These are phyloP conservation scores for Penicillium salamii DNA, from an alignment of 495 filamentous ascomycete species.

Conservation along the genomic window DNA sequence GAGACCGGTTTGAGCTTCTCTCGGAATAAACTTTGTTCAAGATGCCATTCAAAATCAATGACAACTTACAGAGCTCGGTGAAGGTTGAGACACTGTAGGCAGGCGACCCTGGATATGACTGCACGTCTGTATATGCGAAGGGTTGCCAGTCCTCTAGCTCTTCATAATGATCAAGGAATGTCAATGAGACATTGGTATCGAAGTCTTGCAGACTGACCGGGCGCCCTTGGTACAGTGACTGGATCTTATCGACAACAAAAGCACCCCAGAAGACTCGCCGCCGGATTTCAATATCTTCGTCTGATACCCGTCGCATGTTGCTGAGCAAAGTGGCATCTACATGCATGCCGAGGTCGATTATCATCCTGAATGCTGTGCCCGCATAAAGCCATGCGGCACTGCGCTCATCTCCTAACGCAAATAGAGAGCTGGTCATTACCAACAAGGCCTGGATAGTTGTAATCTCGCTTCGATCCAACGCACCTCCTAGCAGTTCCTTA, in stretches of 20 bases:
- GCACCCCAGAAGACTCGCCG: conserved; percentile 40
- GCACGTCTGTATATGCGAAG: conserved; percentile 15
- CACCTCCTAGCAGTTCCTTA: conserved; percentile 17
- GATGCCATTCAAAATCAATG: conserved; percentile 24
- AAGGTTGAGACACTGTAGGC: conserved; percentile 23
- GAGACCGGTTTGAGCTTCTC: conserved; percentile 13
- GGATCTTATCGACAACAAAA: conserved; percentile 35
- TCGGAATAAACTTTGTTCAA: conserved; percentile 28
- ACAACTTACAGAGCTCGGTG: conserved; percentile 18
- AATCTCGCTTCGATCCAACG: conserved; percentile 21
- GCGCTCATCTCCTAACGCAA: conserved; percentile 17
- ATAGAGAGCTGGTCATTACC: conserved; percentile 20
- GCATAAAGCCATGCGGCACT: conserved; percentile 35
- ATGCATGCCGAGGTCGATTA: conserved; percentile 39
- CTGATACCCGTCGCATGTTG: not conserved
- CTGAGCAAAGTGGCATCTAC: conserved; percentile 16
- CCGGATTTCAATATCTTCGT: conserved; percentile 36
- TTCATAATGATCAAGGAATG: conserved; percentile 28
- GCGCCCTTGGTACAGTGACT: conserved; percentile 33
- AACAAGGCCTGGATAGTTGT: conserved; percentile 25
- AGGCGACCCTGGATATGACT: conserved; percentile 12
- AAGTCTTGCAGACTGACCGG: conserved; percentile 16
- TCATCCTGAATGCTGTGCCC: conserved; percentile 31
- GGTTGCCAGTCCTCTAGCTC: conserved; percentile 32
- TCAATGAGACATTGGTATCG: conserved; percentile 22